A percentile compares a stretch with the other conserved stretches of the same genome.
Conservation (phyloP, 2,329 filamentous ascomycete species). For the Pseudofabraea citricarpa region DNA sequence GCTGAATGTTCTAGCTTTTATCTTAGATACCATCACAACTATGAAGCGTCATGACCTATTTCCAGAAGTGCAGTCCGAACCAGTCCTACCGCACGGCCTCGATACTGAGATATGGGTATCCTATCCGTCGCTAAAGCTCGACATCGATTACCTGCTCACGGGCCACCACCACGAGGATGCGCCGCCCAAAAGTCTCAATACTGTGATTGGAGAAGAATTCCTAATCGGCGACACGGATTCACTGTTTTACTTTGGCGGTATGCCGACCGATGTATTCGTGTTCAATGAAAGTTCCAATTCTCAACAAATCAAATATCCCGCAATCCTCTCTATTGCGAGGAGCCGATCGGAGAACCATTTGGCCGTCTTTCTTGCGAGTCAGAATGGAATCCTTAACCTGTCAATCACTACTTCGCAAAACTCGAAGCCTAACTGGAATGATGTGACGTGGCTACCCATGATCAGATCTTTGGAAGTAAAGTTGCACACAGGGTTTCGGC, state of each 20-base stretch:
- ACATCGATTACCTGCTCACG: constrained; percentile 66
- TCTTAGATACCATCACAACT: constrained; percentile 68
- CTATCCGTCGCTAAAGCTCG: constrained; percentile 68
- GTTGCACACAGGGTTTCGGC: constrained; percentile 67
- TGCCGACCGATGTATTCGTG: constrained; percentile 67
- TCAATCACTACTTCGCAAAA: constrained; percentile 63
- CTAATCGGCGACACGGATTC: constrained; percentile 67
- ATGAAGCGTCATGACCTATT: constrained; percentile 84
- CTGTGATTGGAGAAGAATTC: constrained; percentile 53
- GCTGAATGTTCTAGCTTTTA: constrained; percentile 8
- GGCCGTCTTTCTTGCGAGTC: constrained; percentile 70
- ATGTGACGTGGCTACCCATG: constrained; percentile 73
- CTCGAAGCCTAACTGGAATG: constrained; percentile 68
- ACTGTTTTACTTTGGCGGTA: constrained; percentile 72
- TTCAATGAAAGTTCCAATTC: constrained; percentile 65
- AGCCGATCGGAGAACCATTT: constrained; percentile 62
- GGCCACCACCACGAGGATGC: constrained; percentile 50
- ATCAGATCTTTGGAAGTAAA: constrained; percentile 59
- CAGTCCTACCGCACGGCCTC: constrained; percentile 65
- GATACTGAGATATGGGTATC: constrained; percentile 79
- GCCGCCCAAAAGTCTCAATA: too few relatives aligned
- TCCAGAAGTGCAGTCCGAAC: too few relatives aligned
- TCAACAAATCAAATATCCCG: constrained; percentile 65
- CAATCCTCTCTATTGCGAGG: constrained; percentile 68
- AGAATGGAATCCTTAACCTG: constrained; percentile 70